Percentiles rank a stretch among this genome's conserved stretches.
These are phyloP conservation scores for Eucalyptus tenuipes DNA, from an alignment of 345 rosid species.

Conservation along the genomic window DNA sequence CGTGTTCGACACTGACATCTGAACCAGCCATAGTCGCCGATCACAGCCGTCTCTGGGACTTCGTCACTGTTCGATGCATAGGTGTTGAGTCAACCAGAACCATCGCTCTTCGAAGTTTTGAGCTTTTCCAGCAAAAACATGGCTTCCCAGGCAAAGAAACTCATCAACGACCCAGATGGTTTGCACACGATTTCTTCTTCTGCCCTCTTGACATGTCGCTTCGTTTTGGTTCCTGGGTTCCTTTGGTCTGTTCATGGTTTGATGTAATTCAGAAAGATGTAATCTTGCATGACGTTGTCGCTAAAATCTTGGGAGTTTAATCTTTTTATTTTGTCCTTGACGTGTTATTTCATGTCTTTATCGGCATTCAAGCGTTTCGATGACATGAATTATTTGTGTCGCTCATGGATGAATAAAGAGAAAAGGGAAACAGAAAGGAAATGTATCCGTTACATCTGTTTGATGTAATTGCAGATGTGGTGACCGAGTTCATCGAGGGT, in stretches of 20 bases:
- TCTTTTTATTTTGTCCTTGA: not conserved
- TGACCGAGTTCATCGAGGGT: conserved; percentile 92
- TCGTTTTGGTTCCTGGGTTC: not conserved
- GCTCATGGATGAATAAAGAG: not conserved
- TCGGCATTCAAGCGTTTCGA: not conserved
- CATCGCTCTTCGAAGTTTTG: not conserved
- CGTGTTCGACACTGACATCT: not conserved
- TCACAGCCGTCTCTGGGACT: not conserved
- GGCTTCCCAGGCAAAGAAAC: not conserved
- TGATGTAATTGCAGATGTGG: conserved; percentile 47
- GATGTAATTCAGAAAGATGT: not conserved
- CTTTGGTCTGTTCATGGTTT: not conserved
- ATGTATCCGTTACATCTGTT: not conserved
- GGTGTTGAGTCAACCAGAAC: not conserved
- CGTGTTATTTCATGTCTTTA: not conserved
- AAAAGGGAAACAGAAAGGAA: not conserved
- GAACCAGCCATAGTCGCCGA: not conserved
- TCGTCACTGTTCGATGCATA: not conserved
- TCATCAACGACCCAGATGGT: conserved; percentile 5
- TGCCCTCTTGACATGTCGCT: not conserved
- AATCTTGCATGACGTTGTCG: not conserved
- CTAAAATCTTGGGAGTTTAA: not conserved
- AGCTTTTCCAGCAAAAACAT: not conserved
- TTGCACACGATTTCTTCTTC: not conserved
- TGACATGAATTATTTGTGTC: not conserved